Conservation (phyloP, 305 asterid species). For the Fraxinus angustifolia region DNA sequence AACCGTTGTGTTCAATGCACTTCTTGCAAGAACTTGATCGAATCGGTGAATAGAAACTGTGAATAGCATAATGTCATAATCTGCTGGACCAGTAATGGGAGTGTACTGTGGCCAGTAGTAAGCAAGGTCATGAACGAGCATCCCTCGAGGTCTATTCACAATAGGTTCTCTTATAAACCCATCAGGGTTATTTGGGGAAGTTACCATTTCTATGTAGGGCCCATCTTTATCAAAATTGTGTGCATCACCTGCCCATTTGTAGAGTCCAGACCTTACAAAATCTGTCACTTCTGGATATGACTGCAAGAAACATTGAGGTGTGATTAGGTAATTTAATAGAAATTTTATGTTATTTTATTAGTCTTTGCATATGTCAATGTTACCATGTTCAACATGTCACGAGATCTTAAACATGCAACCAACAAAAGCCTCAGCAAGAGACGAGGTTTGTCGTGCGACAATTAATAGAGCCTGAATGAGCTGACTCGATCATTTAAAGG, state of each 20-base stretch:
- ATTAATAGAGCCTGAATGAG: no score
- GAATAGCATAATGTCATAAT: conserved; percentile 62
- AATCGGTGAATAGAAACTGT: conserved; percentile 40
- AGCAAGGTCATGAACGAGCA: conserved; percentile 62
- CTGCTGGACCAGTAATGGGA: conserved; percentile 49
- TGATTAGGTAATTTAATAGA: neutral
- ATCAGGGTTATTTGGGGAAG: conserved; percentile 69
- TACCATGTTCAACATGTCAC: conserved; percentile 30
- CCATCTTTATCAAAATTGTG: conserved; percentile 35
- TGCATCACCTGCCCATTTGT: conserved; percentile 70
- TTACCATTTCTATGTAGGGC: conserved; percentile 63
- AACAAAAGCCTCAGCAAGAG: conserved; percentile 32
- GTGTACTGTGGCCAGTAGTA: conserved; percentile 92
- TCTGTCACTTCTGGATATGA: conserved; percentile 51
- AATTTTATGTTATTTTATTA: neutral
- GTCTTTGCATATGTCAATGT: conserved; percentile 28
- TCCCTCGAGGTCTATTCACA: conserved; percentile 44
- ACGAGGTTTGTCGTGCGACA: conserved; percentile 32
- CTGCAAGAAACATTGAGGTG: conserved; percentile 32
- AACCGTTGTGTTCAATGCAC: neutral
- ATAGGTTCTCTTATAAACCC: conserved; percentile 50
- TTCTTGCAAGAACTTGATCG: neutral
- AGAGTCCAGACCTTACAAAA: conserved; percentile 44
- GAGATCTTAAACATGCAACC: conserved; percentile 25
- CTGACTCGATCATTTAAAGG: no score